A percentile compares a stretch with the other conserved stretches of the same genome.
These are phyloP conservation scores for Saprolegnia diclina DNA, from an alignment of 352 stramenopile species.

Conservation along the genomic window DNA sequence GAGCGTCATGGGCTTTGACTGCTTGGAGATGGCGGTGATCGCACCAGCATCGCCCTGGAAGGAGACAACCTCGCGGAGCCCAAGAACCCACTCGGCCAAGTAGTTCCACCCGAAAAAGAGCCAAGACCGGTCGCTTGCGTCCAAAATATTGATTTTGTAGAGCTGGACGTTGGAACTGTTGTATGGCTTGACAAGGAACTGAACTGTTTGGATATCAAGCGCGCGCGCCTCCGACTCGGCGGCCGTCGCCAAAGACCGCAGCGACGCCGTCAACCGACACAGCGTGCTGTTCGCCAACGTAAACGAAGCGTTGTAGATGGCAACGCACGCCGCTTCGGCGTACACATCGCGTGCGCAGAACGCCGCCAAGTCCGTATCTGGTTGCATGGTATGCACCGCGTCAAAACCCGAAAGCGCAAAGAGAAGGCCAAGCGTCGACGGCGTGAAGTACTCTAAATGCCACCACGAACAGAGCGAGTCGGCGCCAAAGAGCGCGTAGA, in stretches of 20 bases:
- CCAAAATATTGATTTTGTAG: conserved; percentile 3
- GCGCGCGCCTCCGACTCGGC: background rate
- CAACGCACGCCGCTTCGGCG: background rate
- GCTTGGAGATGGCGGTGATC: background rate
- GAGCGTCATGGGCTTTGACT: background rate
- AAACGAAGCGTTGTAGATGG: background rate
- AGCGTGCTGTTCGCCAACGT: background rate
- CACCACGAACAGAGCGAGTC: background rate
- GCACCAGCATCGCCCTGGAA: background rate
- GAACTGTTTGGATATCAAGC: background rate
- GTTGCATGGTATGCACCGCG: background rate
- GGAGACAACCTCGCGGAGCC: conserved; percentile 13
- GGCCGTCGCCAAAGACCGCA: background rate
- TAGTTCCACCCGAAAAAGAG: conserved; percentile 12
- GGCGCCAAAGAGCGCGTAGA: background rate
- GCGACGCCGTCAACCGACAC: too few species aligned
- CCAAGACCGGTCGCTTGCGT: background rate
- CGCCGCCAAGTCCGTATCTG: background rate
- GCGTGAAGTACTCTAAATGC: background rate
- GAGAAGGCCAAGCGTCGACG: background rate
- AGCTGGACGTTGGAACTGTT: background rate
- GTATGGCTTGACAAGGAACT: background rate
- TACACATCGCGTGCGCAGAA: conserved; percentile 2
- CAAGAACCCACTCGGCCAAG: conserved; percentile 12
- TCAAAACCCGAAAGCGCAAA: conserved; percentile 13